phyloP scores from a whole-genome alignment of 2,329 filamentous ascomycete genomes.

The Magnaporthiopsis rhizophila region DNA sequence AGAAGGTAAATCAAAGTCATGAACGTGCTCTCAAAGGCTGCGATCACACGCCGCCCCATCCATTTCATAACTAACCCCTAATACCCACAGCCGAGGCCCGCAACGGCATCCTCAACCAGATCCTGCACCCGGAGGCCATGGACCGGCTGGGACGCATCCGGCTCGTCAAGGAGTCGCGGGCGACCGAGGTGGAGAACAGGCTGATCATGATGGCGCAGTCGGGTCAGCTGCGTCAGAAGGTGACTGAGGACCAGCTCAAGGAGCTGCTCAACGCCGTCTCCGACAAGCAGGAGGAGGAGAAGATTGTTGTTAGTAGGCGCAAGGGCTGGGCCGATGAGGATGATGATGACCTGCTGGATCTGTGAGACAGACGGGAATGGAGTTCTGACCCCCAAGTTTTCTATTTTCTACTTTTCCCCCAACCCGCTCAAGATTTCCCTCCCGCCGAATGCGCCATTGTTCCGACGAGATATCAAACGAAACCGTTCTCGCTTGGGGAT shows the following conservation, averaged over 20 bases:
- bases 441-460: neutral
- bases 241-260: conserved; percentile 90
- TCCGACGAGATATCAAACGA: neutral
- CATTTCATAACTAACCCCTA: conserved; percentile 9
- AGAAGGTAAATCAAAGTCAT: conserved; percentile 29
- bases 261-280: conserved; percentile 79
- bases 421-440: neutral
- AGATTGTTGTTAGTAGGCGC: conserved; percentile 77
- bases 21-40: neutral
- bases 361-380: conserved; percentile 28
- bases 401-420: neutral
- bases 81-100: conserved; percentile 54
- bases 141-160: conserved; percentile 92
- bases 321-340: conserved; percentile 84
- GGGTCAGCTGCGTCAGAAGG: conserved; percentile 78
- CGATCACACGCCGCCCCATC: neutral
- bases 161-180: conserved; percentile 88
- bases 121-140: conserved; percentile 87
- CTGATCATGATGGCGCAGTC: conserved; percentile 85
- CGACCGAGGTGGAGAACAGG: conserved; percentile 82
- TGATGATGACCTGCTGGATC: conserved; percentile 63
- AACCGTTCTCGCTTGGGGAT: neutral
- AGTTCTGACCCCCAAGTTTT: neutral
- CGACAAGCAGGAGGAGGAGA: conserved; percentile 70
- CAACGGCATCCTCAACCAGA: conserved; percentile 74